These are phyloP conservation scores for Microascus cirrosus DNA, from an alignment of 2,329 filamentous ascomycete species.

Conservation along the genomic window DNA sequence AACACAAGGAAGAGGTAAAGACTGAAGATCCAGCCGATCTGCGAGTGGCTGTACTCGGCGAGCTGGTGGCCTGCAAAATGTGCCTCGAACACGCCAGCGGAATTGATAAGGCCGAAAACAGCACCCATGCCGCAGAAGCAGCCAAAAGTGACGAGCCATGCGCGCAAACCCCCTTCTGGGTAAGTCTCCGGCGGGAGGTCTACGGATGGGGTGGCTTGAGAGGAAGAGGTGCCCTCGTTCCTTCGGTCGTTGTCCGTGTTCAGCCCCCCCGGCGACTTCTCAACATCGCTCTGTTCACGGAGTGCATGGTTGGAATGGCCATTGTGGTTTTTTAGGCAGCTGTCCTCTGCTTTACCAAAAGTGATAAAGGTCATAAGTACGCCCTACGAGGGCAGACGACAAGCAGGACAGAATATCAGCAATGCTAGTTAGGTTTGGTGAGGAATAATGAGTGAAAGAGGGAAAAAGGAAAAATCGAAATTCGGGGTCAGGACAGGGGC, in stretches of 20 bases:
- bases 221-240: not conserved
- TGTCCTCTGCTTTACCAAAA: constrained; percentile 5
- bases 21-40: constrained; percentile 79
- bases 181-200: not conserved
- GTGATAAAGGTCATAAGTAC: not conserved
- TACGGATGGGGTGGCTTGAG: not conserved
- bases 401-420: too few relatives aligned
- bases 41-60: constrained; percentile 49
- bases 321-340: constrained; percentile 5
- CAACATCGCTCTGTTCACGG: not conserved
- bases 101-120: constrained; percentile 63
- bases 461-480: too few relatives aligned
- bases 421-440: too few relatives aligned
- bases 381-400: not conserved
- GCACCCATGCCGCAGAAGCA: constrained; percentile 62
- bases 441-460: too few relatives aligned
- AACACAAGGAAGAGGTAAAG: constrained; percentile 73
- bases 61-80: constrained; percentile 68
- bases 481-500: too few relatives aligned
- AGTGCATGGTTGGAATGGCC: not conserved
- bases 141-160: constrained; percentile 70
- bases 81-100: constrained; percentile 65
- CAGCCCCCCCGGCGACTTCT: not conserved
- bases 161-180: constrained; percentile 62
- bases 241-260: not conserved